A percentile compares a stretch with the other conserved stretches of the same genome.
phyloP scores from a whole-genome alignment of 2,329 filamentous ascomycete species.

The Ophiostoma himal-ulmi region DNA sequence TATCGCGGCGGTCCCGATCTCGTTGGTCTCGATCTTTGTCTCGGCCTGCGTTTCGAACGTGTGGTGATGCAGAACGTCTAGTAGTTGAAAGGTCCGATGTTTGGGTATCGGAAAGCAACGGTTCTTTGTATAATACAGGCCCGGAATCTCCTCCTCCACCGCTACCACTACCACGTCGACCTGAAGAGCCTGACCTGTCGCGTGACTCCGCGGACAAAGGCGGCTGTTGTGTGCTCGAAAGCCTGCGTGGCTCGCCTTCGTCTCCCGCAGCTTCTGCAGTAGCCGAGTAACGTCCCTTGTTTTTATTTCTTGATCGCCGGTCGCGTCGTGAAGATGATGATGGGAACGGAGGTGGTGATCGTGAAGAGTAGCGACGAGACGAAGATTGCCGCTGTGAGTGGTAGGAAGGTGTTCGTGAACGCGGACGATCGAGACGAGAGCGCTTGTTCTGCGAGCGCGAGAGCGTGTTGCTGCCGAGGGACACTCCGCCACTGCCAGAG shows the following conservation, averaged over 20 bases:
- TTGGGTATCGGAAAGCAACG: neutral
- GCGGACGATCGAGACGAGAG: slow-evolving; percentile 21
- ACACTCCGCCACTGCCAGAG: neutral
- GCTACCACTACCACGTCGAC: neutral
- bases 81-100: neutral
- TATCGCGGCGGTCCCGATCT: slow-evolving; percentile 9
- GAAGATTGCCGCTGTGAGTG: neutral
- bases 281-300: neutral
- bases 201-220: neutral
- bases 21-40: neutral
- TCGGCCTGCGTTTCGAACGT: slow-evolving; percentile 17
- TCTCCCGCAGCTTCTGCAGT: neutral
- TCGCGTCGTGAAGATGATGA: slow-evolving; percentile 1
- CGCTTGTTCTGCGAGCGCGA: slow-evolving; percentile 6
- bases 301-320: neutral
- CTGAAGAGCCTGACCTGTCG: neutral
- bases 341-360: slow-evolving; percentile 27
- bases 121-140: neutral
- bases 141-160: neutral
- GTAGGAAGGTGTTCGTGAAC: neutral
- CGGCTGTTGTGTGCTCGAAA: neutral
- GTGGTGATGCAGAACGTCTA: neutral
- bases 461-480: neutral
- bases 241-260: neutral
- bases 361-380: neutral